Evolutionary conservation across 2,329 filamentous ascomycete species (phyloP), one percentile per base, ranked within the genome.

Genomic region (Cercospora beticola): DNA sequence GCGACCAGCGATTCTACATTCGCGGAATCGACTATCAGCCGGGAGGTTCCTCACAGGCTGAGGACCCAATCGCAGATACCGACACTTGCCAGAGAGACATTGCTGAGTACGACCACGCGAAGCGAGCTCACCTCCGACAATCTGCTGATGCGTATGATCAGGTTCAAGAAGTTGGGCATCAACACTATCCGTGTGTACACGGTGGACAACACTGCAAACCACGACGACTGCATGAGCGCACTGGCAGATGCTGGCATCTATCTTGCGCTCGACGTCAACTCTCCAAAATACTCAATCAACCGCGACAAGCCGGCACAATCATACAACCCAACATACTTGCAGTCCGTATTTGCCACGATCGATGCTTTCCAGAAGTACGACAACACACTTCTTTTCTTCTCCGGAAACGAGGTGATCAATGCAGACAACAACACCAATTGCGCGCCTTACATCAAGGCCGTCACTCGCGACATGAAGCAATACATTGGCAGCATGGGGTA

Each of bases 161-260:
- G 62, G 52, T 97, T 97, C 88, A 87, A 92, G 84, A 87, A 93
- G 73, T 86, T 97, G 62, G 93, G 93, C 60, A 84, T 97, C 82
- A 97, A 97, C 85, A 93, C 93, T 28, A 86, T 97, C 78, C 93
- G 94, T 81, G 91, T 97, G 70, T 97, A 97, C 86, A 93, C 91
- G 16, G 89, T 96, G 74, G 94, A 97, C 85, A 97, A 97, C 86
- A 89, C 89, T 62, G 83, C 85, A 74, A 82, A 90, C 80, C 94
- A 97, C 82, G 89, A 94, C 76, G 86, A 88, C 71, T 97, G 94
- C 85, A 97, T 97, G 94, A 83, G 86, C 69, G 85, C 87, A 57
- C 86, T 97, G 70, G 89, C 88, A 63, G 91, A 91, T 76, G 93
- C 92, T 71, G 92, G 92, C 76, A 97, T 97, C 84, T 97, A 97